Evolutionary conservation across 1,284 basidiomycete species (phyloP).

Genomic region (Microbotryomycetes sp.): DNA sequence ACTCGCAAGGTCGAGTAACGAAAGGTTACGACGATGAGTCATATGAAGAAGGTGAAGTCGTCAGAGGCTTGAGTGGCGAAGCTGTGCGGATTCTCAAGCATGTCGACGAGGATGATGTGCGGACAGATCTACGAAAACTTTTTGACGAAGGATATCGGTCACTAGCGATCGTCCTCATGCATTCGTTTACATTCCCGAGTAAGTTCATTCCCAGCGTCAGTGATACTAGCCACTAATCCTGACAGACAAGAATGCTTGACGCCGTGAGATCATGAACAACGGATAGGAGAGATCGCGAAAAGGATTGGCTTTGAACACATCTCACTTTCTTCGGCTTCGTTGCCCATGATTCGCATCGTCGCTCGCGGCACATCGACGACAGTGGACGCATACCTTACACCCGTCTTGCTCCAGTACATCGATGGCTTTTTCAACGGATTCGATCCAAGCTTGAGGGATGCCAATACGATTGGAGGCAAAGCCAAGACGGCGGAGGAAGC

Average conservation of each 20-base stretch:
- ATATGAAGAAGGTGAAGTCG: conserved; percentile 55
- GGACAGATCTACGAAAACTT: conserved; percentile 58
- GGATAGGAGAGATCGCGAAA: conserved; percentile 65
- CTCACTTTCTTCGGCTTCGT: conserved; percentile 76
- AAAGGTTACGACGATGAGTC: conserved; percentile 67
- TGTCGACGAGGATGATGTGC: conserved; percentile 51
- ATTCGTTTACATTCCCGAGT: conserved; percentile 82
- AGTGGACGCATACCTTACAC: conserved; percentile 94
- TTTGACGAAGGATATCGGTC: conserved; percentile 73
- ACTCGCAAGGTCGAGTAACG: conserved; percentile 49
- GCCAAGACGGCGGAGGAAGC: conserved; percentile 54
- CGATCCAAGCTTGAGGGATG: conserved; percentile 71
- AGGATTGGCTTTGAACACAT: conserved; percentile 79
- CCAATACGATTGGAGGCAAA: conserved; percentile 75
- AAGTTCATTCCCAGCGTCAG: background rate
- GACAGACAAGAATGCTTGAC: background rate
- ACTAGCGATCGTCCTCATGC: conserved; percentile 76
- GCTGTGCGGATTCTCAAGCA: conserved; percentile 76
- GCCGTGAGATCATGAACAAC: conserved; percentile 51
- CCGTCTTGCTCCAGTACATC: conserved; percentile 56
- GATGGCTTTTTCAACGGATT: conserved; percentile 44
- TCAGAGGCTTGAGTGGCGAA: conserved; percentile 72
- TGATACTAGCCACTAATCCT: conserved; percentile 3
- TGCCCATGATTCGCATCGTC: conserved; percentile 67
- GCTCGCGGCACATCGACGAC: conserved; percentile 86